Base-by-base conservation (phyloP, 2,329 filamentous ascomycete species). In the Byssoonygena ceratinophila region DNA sequence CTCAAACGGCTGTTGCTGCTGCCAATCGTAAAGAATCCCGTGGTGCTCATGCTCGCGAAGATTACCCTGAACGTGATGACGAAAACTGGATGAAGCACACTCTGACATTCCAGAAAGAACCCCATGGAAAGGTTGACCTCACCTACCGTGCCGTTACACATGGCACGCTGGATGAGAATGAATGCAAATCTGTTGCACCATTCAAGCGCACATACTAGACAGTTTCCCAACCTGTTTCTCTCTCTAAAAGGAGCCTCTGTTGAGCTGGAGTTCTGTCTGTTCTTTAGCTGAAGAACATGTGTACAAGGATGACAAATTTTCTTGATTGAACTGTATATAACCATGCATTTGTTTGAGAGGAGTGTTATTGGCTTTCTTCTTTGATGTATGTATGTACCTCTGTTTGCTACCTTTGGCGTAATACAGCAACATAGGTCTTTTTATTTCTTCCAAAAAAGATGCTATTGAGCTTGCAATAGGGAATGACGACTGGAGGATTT, bases 31-130 rank as follows among this genome's bases (percentile, higher is more conserved):
- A 95, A 79, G 92, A 98, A 75, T 95, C 89, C 53, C 87, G 92
- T 75, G 92, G 92, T 68, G 92, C 92, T 22, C 92, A 98, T 73
- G 92, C 92, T 60, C 86, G 92, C 61, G 92, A 98, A 77, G 92
- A 98, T 69, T 97, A 72, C 79, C 91, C 91, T 54, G 90, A 97
- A 16, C 85, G 92, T 76, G 87, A 97, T 67, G 92, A 98, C 68
- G 78, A 83, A 72, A 85, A 94, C 71, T 97, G 91, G 91, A 96
- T 96, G 91, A 97, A 97, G 84, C 92, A 98, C 80, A 94, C 88
- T 43, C 80, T 98, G 57, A 88, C 84, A 60, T 98, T 85, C 85
- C 92, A 98, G 79, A 94, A 88, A 84, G 70, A 83, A 67, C 87
- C 90, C 31, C 91, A 97, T 65, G 85, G 85, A 67, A 81, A 88